Evolutionary conservation across 148 eudicot genomes (phyloP), one percentile per base, ranked within the genome.

Genomic region (Polygonum aviculare): DNA sequence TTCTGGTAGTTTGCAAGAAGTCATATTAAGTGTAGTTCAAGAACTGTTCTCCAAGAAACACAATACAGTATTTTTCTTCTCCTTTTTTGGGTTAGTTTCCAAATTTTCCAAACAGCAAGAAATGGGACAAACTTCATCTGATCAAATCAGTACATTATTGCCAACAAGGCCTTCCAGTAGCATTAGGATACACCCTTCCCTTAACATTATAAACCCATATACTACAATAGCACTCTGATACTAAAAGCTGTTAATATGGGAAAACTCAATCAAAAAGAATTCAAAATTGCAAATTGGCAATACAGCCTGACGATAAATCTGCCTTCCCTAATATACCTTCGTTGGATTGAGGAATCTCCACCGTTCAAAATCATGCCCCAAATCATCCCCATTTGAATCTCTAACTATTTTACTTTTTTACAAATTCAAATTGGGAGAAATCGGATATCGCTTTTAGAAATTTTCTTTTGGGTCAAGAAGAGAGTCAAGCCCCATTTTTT

Each of bases 1-100:
- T 92, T 88, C 77, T 89, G 97, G 97, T 90, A 79, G 80, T 67
- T 67, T 67, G 69, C 35, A 4, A 33, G 35, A 6, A 12, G 14
- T 57, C 21, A 57, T 57, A 19, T 33, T 50, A 50, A 50, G 12
- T 10, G 0, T 1, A 9, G 11, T 49, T 49, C 14, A 49, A 49
- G 2, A 15, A 15, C 15, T 49, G 16, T 49, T 49, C 14, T 49
- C 12, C 15, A 11, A 50, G 55, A 4, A 11, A 15, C 55, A n/a
- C n/a, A n/a, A n/a, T n/a, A n/a, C n/a, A 2, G 2, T 50, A 0
- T 14, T 26, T 26, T 26, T 26, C 31, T 26, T 26, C 31, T 26
- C 1, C 31, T 50, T 50, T 50, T 12, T 16, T 50, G 0, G 12
- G 57, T 52, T n/a, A 26, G 0, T 62, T 62, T 62, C 39, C 69